Percentiles rank a stretch among this genome's conserved stretches.
Conservation (phyloP, 2,329 filamentous ascomycete genomes). For the Pochonia chlamydosporia region DNA sequence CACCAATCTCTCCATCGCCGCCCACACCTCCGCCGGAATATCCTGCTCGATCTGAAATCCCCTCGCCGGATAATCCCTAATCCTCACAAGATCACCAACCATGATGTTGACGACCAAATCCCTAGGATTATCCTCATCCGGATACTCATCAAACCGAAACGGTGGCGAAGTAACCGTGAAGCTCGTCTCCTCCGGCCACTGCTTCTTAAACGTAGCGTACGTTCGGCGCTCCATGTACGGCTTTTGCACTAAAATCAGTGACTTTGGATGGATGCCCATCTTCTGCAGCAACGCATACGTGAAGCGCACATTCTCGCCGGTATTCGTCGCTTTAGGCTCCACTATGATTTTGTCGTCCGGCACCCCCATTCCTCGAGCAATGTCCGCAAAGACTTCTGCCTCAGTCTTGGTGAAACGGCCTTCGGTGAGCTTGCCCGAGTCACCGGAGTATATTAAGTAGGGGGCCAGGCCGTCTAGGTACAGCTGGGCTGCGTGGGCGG, state of each 20-base stretch:
- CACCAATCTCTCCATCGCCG: slow-evolving; percentile 34
- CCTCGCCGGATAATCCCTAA: slow-evolving; percentile 34
- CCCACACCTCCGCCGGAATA: slow-evolving; percentile 35
- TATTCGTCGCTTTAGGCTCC: slow-evolving; percentile 36
- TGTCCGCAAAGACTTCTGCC: slow-evolving; percentile 35
- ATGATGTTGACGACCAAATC: slow-evolving; percentile 38
- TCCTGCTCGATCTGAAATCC: slow-evolving; percentile 39
- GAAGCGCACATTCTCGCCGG: slow-evolving; percentile 41
- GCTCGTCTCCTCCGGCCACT: slow-evolving; percentile 33
- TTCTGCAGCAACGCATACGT: slow-evolving; percentile 29
- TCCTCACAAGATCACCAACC: slow-evolving; percentile 38
- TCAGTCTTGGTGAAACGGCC: slow-evolving; percentile 33
- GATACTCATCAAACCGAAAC: slow-evolving; percentile 33
- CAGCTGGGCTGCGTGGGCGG: slow-evolving; percentile 34
- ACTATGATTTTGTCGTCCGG: slow-evolving; percentile 30
- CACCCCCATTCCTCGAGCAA: slow-evolving; percentile 34
- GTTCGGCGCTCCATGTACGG: slow-evolving; percentile 43
- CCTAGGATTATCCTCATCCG: slow-evolving; percentile 32
- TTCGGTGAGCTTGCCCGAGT: slow-evolving; percentile 33
- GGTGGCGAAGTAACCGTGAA: slow-evolving; percentile 36
- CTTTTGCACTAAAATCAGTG: slow-evolving; percentile 40
- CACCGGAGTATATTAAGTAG: slow-evolving; percentile 38
- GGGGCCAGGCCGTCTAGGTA: slow-evolving; percentile 32
- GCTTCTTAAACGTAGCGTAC: slow-evolving; percentile 39
- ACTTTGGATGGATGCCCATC: slow-evolving; percentile 16